These are phyloP conservation scores for Colletotrichum sojae DNA, from an alignment of 2,329 filamentous ascomycete species.

Conservation along the genomic window DNA sequence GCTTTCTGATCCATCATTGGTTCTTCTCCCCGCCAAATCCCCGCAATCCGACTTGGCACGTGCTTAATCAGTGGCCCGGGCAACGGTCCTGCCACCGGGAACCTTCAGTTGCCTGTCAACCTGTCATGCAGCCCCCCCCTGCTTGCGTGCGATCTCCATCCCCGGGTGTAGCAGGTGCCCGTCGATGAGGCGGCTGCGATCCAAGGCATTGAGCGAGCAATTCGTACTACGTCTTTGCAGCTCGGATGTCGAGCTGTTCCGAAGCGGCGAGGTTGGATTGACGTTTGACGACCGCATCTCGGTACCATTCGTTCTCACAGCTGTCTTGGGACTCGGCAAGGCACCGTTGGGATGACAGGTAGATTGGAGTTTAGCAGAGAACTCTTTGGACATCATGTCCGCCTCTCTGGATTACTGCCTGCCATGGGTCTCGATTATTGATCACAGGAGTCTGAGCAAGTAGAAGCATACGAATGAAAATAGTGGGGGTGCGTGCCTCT, in stretches of 20 bases:
- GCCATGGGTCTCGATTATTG: no score
- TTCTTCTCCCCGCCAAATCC: background rate
- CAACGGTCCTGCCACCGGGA: slow-evolving; percentile 20
- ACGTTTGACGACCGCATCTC: slow-evolving; percentile 26
- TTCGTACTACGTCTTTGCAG: background rate
- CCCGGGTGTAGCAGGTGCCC: slow-evolving; percentile 26
- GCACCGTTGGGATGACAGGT: no score
- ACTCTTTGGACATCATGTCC: no score
- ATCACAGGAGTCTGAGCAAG: background rate
- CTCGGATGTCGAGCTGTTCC: slow-evolving; percentile 19
- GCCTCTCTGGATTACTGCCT: no score
- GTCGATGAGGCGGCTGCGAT: slow-evolving; percentile 28
- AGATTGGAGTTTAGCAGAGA: no score
- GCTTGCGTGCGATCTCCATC: slow-evolving; percentile 23
- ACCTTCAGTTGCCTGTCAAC: slow-evolving; percentile 6
- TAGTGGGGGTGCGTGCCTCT: no score
- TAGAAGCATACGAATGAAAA: background rate
- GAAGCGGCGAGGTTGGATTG: slow-evolving; percentile 14
- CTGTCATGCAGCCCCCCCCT: slow-evolving; percentile 23
- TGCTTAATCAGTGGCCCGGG: slow-evolving; percentile 3
- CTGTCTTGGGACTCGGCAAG: background rate
- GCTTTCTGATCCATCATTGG: background rate
- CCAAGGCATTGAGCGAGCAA: slow-evolving; percentile 27
- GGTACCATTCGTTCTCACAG: slow-evolving; percentile 5
- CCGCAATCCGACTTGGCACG: slow-evolving; percentile 6